Evolutionary conservation across 148 eudicot species (phyloP), one percentile per base, ranked within the genome.

Genomic region (Simmondsia chinensis): DNA sequence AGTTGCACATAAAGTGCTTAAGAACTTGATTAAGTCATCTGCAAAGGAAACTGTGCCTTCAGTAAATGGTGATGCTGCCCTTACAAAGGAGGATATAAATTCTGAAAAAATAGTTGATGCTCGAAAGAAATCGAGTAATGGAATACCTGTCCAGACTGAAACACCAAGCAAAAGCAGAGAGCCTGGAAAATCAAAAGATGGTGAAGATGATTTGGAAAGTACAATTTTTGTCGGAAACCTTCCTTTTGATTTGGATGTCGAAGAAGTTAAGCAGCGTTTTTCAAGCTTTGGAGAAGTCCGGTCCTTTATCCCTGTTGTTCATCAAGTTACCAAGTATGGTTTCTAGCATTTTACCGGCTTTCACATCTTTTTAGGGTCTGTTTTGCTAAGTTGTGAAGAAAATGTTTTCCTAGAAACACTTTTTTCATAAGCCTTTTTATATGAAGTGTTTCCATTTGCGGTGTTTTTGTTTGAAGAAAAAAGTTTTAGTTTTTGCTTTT

Each of bases 231-330:
- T 91, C 20, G 72, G 66, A 65, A 85, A 91, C 50, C 82, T 91
- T 67, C 99, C 95, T 33, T 91, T 85, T 54, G 99, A 91, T 24
- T 46, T 64, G 46, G 70, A 69, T 48, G 59, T 54, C 46, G 95
- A 82, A 61, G 99, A 91, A 77, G 78, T 91, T 57, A 85, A 74
- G 60, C 94, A 86, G 60, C 82, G 99, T 3, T 91, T 91, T 36
- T 65, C 79, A 25, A 71, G 70, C 51, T 85, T 82, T 67, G 99
- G 99, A 50, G 80, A 76, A 74, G 77, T 91, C 57, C 65, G 76
- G 47, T 79, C 83, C 32, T 79, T 82, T 39, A 7, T 72, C 30
- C 89, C 82, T 33, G 95, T 85, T 70, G 83, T 85, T 59, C 86
- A 91, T 61, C 82, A 39, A 31, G 64, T 86, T 43, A 91, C 99